Evolutionary conservation across 2,329 filamentous ascomycete genomes (phyloP).

Genomic region (Epichloe scottii): DNA sequence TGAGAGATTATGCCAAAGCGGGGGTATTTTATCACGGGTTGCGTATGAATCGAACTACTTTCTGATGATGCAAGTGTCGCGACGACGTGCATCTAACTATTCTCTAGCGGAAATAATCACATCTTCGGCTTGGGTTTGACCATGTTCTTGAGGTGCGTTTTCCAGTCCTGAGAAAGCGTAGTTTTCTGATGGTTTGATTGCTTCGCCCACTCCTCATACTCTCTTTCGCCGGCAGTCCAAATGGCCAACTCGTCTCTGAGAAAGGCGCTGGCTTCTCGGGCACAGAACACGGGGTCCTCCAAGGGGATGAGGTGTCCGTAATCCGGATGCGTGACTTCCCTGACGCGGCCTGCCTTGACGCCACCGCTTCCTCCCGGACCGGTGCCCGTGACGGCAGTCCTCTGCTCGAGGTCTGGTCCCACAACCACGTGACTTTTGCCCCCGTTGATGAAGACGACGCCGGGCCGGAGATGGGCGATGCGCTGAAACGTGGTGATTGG

Average conservation of each 20-base stretch:
- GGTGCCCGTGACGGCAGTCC: slow-evolving; percentile 50
- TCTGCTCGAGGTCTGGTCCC: slow-evolving; percentile 37
- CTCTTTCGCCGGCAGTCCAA: slow-evolving; percentile 44
- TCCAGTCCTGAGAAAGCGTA: slow-evolving; percentile 36
- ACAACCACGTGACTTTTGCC: slow-evolving; percentile 42
- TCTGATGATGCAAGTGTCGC: too few relatives aligned
- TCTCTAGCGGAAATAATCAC: slow-evolving; percentile 6
- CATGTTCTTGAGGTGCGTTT: slow-evolving; percentile 34
- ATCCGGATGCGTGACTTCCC: slow-evolving; percentile 48
- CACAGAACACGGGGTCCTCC: slow-evolving; percentile 59
- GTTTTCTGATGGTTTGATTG: slow-evolving; percentile 40
- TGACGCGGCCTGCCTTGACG: slow-evolving; percentile 50
- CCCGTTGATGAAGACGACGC: slow-evolving; percentile 59
- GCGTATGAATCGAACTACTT: too few relatives aligned
- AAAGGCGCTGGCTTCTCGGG: slow-evolving; percentile 45
- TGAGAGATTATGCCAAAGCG: too few relatives aligned
- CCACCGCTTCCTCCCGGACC: slow-evolving; percentile 59
- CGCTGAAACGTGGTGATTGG: slow-evolving; percentile 40
- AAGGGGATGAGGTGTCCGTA: slow-evolving; percentile 75
- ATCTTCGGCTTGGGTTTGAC: slow-evolving; percentile 16
- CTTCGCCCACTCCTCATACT: slow-evolving; percentile 43
- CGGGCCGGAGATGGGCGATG: slow-evolving; percentile 49
- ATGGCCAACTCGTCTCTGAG: slow-evolving; percentile 40
- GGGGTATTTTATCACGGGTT: too few relatives aligned
- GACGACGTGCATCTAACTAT: too few relatives aligned